phyloP scores from a whole-genome alignment of 768 basidiomycete genomes.

The Lanmaoa rubissima region DNA sequence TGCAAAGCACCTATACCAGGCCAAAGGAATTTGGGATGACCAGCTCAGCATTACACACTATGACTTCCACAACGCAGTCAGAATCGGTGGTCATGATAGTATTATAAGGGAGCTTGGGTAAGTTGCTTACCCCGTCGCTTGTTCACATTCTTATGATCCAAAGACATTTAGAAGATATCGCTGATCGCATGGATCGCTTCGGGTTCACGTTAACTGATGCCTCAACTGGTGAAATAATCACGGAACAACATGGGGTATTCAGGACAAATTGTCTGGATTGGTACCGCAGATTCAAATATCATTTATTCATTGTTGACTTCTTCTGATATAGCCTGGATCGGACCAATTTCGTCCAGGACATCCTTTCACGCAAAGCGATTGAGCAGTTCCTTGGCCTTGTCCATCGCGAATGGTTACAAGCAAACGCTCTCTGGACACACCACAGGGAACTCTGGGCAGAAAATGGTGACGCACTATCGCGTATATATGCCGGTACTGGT shows the following conservation, averaged over 20 bases:
- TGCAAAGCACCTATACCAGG: constrained; percentile 70
- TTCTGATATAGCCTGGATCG: constrained; percentile 72
- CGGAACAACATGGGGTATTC: constrained; percentile 90
- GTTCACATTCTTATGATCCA: constrained; percentile 6
- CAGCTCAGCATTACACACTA: constrained; percentile 81
- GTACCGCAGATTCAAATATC: constrained; percentile 38
- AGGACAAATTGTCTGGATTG: constrained; percentile 95
- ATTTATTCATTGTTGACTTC: neutral
- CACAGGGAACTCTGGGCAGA: constrained; percentile 98
- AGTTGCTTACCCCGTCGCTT: constrained; percentile 4
- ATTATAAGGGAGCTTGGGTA: constrained; percentile 73
- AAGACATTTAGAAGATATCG: constrained; percentile 61
- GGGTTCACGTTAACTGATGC: constrained; percentile 84
- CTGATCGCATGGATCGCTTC: constrained; percentile 69
- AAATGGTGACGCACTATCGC: constrained; percentile 89
- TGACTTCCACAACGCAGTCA: constrained; percentile 89
- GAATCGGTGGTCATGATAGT: constrained; percentile 82
- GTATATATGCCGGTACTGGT: constrained; percentile 92
- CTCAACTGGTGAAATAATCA: constrained; percentile 64
- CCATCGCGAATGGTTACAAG: constrained; percentile 72
- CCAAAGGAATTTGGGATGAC: constrained; percentile 60
- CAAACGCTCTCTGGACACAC: constrained; percentile 70
- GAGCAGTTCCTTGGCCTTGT: constrained; percentile 81
- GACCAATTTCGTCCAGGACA: constrained; percentile 97
- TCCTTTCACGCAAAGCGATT: constrained; percentile 77